Evolutionary conservation across 73 alveolate species (phyloP), one percentile per base, ranked within the genome.

Genomic region (Paramecium biaurelia): DNA sequence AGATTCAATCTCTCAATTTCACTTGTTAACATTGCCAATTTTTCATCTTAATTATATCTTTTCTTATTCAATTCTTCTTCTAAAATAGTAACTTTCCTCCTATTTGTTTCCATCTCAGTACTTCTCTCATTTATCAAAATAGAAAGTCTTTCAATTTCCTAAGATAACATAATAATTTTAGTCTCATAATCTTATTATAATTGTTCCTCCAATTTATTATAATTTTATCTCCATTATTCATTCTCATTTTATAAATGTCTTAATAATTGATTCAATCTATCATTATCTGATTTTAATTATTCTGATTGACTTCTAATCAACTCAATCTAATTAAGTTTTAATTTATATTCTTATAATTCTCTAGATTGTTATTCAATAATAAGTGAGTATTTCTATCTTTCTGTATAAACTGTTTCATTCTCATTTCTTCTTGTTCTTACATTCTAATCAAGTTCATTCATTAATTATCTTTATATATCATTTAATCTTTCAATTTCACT

Each of bases 181-280:
- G 90, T 30, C 14, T 79, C 90, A 42, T 79, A 79, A 10, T 79
- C 90, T 14, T 24, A 24, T 47, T 41, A 47, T 34, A 79, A 79
- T 24, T 79, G 5, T 20, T 32, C 45, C 12, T 79, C 90, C 28
- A 79, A 79, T 79, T 24, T 43, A 79, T 26, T 79, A 79, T 79
- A 79, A 79, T 79, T 79, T 2, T 8, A 8, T 79, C 90, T 79
- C 90, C 90, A 79, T 47, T 79, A 79, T 79, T 79, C 90, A 79
- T 79, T 79, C 23, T 79, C 90, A 41, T 79, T 23, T 12, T 79
- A 79, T 14, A 79, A 43, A 23, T 79, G 56, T 79, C 72, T 79
- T 18, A 79, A 18, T 79, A 79, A 43, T 79, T 79, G 12, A 79
- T 79, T 79, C 14, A 41, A 79, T 79, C 90, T 79, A 24, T 79